Evolutionary conservation across 257 asterid species (phyloP).

Genomic region (Capsicum rhomboideum): DNA sequence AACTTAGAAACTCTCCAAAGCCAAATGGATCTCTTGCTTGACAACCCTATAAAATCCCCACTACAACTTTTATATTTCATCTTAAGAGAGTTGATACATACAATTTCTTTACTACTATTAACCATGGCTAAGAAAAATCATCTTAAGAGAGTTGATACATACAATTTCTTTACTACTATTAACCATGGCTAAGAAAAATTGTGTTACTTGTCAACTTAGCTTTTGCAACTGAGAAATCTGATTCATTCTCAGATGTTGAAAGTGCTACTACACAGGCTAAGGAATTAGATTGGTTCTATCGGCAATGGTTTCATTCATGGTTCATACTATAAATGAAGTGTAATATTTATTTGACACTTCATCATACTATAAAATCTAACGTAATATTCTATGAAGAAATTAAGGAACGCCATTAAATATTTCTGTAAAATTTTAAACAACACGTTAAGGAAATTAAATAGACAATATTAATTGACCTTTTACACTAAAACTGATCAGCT

Average conservation of each 20-base stretch:
- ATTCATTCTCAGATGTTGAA: background rate
- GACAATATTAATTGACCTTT: background rate
- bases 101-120: background rate
- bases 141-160: background rate
- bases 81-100: background rate
- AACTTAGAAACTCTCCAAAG: background rate
- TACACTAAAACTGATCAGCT: background rate
- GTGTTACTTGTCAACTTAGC: background rate
- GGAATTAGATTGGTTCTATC: background rate
- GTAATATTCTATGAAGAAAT: background rate
- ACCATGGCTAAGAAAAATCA: background rate
- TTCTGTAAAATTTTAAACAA: no score
- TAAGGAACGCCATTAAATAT: no score
- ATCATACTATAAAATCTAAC: no score
- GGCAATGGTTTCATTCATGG: background rate
- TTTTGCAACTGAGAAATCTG: background rate
- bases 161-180: background rate
- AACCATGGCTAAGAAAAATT: background rate
- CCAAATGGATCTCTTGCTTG: background rate
- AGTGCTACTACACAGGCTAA: background rate
- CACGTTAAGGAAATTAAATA: background rate
- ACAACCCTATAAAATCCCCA: background rate
- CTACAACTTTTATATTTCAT: background rate
- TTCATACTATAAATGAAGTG: no score
- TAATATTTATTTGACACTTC: no score